These are phyloP conservation scores for Brassica carinata DNA, from an alignment of 345 rosid species.

Conservation along the genomic window DNA sequence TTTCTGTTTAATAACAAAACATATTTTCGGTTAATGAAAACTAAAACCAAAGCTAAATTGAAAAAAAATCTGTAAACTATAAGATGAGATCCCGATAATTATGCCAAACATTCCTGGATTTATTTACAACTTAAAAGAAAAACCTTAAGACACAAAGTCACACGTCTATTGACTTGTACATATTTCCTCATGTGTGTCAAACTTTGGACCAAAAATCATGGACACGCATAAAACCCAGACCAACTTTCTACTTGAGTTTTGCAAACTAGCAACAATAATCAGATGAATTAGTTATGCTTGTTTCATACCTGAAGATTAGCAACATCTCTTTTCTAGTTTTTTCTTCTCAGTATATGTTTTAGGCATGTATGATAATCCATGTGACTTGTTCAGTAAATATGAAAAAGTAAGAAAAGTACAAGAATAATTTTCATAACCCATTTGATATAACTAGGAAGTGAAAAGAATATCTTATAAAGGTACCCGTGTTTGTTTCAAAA, in stretches of 20 bases:
- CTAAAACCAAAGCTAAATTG: neutral
- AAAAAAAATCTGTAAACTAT: neutral
- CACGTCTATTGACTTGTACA: neutral
- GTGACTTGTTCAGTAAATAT: slow-evolving; percentile 4
- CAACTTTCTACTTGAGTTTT: slow-evolving; percentile 14
- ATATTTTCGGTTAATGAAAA: too few relatives aligned
- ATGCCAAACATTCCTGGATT: slow-evolving; percentile 5
- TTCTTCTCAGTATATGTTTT: neutral
- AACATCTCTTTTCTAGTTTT: neutral
- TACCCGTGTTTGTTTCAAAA: neutral
- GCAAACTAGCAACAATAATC: slow-evolving; percentile 4
- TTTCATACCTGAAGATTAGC: slow-evolving; percentile 10
- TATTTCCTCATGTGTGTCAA: neutral
- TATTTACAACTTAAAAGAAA: neutral
- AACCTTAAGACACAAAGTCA: neutral
- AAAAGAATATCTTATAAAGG: slow-evolving; percentile 3
- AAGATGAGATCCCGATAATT: neutral
- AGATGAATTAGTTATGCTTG: neutral
- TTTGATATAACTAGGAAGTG: neutral
- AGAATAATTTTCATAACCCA: neutral
- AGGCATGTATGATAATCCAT: neutral
- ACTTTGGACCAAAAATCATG: slow-evolving; percentile 32
- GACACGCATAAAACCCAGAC: slow-evolving; percentile 5
- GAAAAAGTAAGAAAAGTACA: neutral
- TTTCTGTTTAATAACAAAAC: too few relatives aligned